Base-by-base conservation (phyloP, 176 grass and related monocot species). In the Secale cereale region DNA sequence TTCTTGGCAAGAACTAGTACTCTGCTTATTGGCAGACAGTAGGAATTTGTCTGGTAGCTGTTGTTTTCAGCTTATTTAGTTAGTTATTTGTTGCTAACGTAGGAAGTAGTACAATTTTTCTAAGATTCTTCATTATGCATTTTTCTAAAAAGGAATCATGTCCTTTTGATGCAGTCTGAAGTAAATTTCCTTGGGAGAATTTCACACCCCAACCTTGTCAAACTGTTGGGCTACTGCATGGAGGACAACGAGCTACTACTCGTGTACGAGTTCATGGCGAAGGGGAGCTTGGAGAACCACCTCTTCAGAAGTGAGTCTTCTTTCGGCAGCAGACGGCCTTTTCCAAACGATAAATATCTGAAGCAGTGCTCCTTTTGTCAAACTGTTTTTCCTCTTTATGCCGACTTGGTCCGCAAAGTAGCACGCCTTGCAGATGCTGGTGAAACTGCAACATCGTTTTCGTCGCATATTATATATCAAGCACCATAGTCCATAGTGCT, bases 201-300 rank as follows among this genome's bases (percentile, higher is more conserved):
- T 67, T 94, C 90, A 7, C 95, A 97, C 69, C 95, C 95, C 60
- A 97, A 94, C 76, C 88, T 94, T 5, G 95, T 97, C 62, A 97
- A 91, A 82, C 90, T 97, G 27, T 86, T 97, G 78, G 92, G 95
- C 10, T 97, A 97, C 78, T 92, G 84, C 83, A 91, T 85, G 95
- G 95, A 97, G n/a, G 86, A 88, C 28, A 86, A 82, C 33, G 95
- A 97, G 57, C 95, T 94, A 13, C 70, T 97, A 3, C 95, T 97
- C 19, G 92, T 94, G 8, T 97, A 97, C 8, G 95, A 97, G 74
- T 97, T 86, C 84, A 86, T 97, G 95, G 56, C 88, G 3, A 97
- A 88, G 70, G 92, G 95, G 77, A 94, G 92, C 84, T 91, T 97
- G 82, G 95, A 97, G 74, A 97, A 97, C 82, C 95, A 97, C 80